A percentile compares a stretch with the other conserved stretches of the same genome.
Conservation (phyloP, 2,329 filamentous ascomycete genomes). For the Talaromyces piceae region DNA sequence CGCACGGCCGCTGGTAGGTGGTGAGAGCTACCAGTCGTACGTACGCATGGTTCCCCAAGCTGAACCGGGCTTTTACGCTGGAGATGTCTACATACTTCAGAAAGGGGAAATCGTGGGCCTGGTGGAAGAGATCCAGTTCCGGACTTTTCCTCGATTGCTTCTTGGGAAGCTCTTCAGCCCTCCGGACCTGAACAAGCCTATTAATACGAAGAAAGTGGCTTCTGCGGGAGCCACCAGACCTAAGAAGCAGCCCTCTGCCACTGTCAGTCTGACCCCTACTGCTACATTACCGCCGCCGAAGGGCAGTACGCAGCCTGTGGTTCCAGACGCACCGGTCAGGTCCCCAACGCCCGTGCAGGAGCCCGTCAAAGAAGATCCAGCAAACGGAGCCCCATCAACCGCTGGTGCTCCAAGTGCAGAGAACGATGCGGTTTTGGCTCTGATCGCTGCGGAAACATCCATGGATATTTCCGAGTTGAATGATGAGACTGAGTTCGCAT, state of each 20-base stretch:
- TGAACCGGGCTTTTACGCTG: constrained; percentile 20
- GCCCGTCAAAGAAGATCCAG: neutral
- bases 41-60: constrained; percentile 23
- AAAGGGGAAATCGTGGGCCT: constrained; percentile 14
- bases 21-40: constrained; percentile 21
- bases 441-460: neutral
- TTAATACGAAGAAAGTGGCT: neutral
- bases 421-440: neutral
- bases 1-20: constrained; percentile 14
- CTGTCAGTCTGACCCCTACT: neutral
- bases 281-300: neutral
- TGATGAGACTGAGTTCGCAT: constrained; percentile 10
- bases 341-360: neutral
- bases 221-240: neutral
- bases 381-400: neutral
- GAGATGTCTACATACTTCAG: constrained; percentile 18
- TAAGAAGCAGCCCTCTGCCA: neutral
- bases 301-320: neutral
- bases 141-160: constrained; percentile 11
- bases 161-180: neutral
- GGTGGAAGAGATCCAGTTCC: constrained; percentile 9
- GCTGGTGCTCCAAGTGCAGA: neutral
- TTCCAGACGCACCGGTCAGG: neutral
- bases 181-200: neutral
- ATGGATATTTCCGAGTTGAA: constrained; percentile 3